Conservation (phyloP, 176 grass and related monocot species). For the Oropetium thomaeum region DNA sequence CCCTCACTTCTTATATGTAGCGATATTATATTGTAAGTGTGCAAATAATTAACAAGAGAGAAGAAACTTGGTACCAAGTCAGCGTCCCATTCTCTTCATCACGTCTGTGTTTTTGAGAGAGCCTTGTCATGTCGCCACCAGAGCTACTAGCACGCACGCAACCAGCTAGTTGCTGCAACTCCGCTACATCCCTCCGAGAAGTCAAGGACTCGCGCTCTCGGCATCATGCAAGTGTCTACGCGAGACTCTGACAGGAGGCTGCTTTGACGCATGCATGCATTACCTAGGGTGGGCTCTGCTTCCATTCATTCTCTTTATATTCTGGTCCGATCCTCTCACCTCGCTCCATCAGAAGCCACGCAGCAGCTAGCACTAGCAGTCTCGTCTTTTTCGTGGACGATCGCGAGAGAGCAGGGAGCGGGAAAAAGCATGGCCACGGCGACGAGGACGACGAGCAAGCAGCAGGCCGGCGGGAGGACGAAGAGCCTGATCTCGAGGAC, state of each 20-base stretch:
- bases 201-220: not conserved
- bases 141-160: not conserved
- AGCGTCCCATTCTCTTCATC: not conserved
- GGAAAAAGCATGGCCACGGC: conserved; percentile 9
- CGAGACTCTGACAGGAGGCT: not conserved
- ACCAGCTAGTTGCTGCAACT: no score
- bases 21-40: no score
- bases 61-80: not conserved
- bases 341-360: not conserved
- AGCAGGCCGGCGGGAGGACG: conserved; percentile 27
- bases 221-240: not conserved
- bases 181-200: no score
- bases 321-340: not conserved
- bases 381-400: not conserved
- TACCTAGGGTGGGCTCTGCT: no score
- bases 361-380: not conserved
- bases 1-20: no score
- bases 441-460: conserved; percentile 7
- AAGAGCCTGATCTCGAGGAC: conserved; percentile 56
- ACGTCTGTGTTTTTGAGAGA: no score
- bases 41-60: not conserved
- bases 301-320: not conserved
- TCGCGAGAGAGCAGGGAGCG: not conserved
- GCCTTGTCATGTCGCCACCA: no score
- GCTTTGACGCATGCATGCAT: not conserved